Evolutionary conservation across 805 yeast genomes (phyloP), one percentile per base, ranked within the genome.

Genomic region (Starmerella etchellsii): DNA sequence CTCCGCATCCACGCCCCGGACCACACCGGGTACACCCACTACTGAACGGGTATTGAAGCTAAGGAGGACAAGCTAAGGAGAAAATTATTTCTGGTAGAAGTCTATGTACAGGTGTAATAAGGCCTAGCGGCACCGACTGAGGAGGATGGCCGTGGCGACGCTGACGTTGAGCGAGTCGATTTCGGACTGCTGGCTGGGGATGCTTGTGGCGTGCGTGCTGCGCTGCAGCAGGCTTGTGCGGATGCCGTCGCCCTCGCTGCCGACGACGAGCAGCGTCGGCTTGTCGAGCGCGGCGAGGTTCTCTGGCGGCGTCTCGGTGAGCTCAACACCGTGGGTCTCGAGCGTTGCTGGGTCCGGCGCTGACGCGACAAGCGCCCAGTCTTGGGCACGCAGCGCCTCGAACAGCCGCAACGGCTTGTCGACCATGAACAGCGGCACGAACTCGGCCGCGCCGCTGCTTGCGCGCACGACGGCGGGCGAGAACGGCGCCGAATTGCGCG

Each of bases 81-180:
- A 8, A 24, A 24, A 24, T 8, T 24, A 11, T 24, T 11, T 31
- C 9, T 33, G 2, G 20, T 21, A n/a, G 22, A n/a, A 22, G 15
- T 3, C 7, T 30, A 30, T 23, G 30, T 26, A 35, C 32, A 30
- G 22, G 4, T 9, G 11, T n/a, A 6, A 25, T 20, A 13, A 13
- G 14, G 8, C 18, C 22, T 26, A 28, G 4, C 29, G 28, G 21
- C 36, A 8, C 10, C 30, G 16, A 33, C 34, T 36, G 5, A 83
- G 61, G 36, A 85, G 55, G 23, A 85, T 54, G 1, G 87, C 91
- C 1, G 87, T 71, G 1, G 96, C 95, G 8, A 85, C 95, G 55
- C 91, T 81, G 25, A 83, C 96, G 55, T 85, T 85, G 54, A 85
- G 63, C 24, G 94, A 81, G 55, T 84, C 95, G 29, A 85, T 76